Conservation (phyloP, 768 basidiomycete species). For the Vararia minispora region DNA sequence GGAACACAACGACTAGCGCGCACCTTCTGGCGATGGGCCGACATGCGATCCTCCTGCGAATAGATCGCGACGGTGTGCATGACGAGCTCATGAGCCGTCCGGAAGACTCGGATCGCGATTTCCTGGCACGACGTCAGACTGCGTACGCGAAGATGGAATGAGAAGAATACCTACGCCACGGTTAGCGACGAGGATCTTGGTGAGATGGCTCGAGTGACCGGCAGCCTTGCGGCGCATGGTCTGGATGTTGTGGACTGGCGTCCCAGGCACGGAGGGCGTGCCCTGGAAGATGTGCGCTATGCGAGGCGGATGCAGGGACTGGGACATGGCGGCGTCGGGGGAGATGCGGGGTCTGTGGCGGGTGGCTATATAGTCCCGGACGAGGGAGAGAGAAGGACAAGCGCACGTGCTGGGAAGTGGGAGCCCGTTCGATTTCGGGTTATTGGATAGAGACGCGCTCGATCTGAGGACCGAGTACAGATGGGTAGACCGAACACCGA, state of each 20-base stretch:
- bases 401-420: too few species aligned
- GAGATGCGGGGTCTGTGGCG: not conserved
- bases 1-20: not conserved
- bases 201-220: constrained; percentile 81
- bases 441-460: too few species aligned
- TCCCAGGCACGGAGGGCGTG: constrained; percentile 70
- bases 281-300: constrained; percentile 61
- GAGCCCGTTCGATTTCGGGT: too few species aligned
- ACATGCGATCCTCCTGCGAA: constrained; percentile 92
- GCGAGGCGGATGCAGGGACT: constrained; percentile 54
- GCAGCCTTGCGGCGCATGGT: constrained; percentile 86
- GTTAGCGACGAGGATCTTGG: constrained; percentile 88
- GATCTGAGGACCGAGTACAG: too few species aligned
- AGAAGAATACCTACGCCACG: constrained; percentile 56
- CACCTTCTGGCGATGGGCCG: constrained; percentile 96
- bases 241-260: constrained; percentile 83
- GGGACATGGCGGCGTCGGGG: constrained; percentile 10
- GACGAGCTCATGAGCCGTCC: constrained; percentile 95
- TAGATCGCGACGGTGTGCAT: constrained; percentile 99
- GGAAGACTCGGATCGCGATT: constrained; percentile 98
- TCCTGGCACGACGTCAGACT: constrained; percentile 44
- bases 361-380: constrained; percentile 9
- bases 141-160: constrained; percentile 6
- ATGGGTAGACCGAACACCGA: too few species aligned
- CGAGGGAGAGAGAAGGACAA: too few species aligned